Evolutionary conservation across 441 rosid genomes (phyloP).

Genomic region (Corymbia calophylla): DNA sequence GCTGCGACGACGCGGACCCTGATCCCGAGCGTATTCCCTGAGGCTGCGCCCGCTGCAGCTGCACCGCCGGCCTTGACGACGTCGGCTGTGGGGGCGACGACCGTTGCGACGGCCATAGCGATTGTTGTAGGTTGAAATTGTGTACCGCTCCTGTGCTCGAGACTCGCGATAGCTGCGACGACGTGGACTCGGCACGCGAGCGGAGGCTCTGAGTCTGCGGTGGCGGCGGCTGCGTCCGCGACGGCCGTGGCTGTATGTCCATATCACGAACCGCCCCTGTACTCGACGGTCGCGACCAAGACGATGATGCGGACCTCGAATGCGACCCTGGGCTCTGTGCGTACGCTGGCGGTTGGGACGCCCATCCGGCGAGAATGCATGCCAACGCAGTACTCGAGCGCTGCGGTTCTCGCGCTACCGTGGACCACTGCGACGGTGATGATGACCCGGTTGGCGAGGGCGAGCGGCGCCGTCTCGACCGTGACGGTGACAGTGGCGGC

Average conservation of each 20-base stretch:
- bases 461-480: rapidly evolving
- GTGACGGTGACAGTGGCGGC: rapidly evolving
- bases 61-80: not conserved
- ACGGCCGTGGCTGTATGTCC: not conserved
- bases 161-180: not conserved
- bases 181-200: not conserved
- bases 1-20: not conserved
- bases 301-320: rapidly evolving
- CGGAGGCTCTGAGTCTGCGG: not conserved
- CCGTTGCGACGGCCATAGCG: not conserved
- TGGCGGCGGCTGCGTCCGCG: not conserved
- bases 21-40: rapidly evolving
- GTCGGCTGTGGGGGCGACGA: not conserved
- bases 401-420: not conserved
- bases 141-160: not conserved
- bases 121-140: not conserved
- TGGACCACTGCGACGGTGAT: not conserved
- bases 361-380: not conserved
- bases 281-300: rapidly evolving
- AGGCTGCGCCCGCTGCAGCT: no score
- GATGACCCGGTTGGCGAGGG: not conserved
- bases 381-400: rapidly evolving
- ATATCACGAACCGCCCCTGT: rapidly evolving
- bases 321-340: not conserved
- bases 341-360: rapidly evolving